Base-by-base conservation (phyloP, 345 rosid species). In the Sisymbrium altissimum region DNA sequence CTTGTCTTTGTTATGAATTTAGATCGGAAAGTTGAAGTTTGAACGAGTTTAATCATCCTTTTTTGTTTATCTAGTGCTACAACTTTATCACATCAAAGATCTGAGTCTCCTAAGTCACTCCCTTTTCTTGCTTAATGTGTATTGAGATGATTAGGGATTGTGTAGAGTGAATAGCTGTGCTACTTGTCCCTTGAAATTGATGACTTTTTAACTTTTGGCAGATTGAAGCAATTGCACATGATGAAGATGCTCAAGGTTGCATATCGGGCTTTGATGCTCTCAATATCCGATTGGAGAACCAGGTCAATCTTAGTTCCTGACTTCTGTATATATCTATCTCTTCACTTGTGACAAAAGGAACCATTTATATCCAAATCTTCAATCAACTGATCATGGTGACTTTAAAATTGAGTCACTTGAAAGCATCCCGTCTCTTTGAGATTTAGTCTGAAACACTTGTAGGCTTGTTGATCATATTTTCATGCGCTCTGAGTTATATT, bases 201-300 rank as follows among this genome's bases (percentile, higher is more conserved):
- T 78, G 70, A 18, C 29, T 50, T 45, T 50, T 27, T 44, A 9
- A 70, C 43, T 56, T 77, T 2, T 71, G 63, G 49, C 62, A 70
- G 99, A 71, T 95, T 30, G 97, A 92, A 83, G 95, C 91, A 62
- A 92, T 95, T 41, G 79, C 86, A 62, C 97, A 86, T 49, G 94
- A 90, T 78, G 81, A 66, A 71, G 77, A 80, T 33, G 92, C 91
- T 45, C 85, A 83, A 44, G 99, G 97, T 29, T 70, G 78, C 84
- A 88, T 95, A 69, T 84, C 97, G 23, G 49, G 75, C 62, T 68
- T 87, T 52, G 87, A 82, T 49, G 97, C 90, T 49, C 92, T 92
- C 55, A 88, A 95, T 80, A 68, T 88, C 62, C 84, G 67, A 64
- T 68, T 91, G 64, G 97, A 88, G 79, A 83, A 68, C 82, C 97